phyloP scores from a whole-genome alignment of 2,329 filamentous ascomycete genomes.

The Hymenoscyphus fructigenus region DNA sequence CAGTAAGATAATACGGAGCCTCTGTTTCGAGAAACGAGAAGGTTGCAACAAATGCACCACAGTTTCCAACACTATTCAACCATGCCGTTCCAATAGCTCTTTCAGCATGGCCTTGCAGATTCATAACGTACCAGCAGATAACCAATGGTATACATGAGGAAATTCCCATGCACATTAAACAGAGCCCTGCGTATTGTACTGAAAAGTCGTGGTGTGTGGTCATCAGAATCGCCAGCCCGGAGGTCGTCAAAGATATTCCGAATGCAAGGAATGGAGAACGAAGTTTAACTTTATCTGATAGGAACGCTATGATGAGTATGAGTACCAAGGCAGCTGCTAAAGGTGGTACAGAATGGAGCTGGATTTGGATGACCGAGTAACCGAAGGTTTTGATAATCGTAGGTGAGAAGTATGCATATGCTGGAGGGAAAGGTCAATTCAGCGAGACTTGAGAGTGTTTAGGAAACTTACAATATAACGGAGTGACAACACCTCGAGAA shows the following conservation, averaged over 20 bases:
- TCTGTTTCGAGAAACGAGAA: conserved; percentile 66
- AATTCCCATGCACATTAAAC: conserved; percentile 74
- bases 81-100: conserved; percentile 81
- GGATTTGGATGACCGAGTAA: conserved; percentile 57
- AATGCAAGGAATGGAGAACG: conserved; percentile 72
- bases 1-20: conserved; percentile 63
- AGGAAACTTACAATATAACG: neutral
- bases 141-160: conserved; percentile 83
- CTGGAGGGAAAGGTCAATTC: conserved; percentile 65
- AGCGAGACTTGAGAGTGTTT: neutral
- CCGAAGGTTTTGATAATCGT: conserved; percentile 68
- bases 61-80: conserved; percentile 75
- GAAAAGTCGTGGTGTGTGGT: conserved; percentile 48
- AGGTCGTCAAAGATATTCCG: conserved; percentile 63
- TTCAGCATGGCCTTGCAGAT: conserved; percentile 86
- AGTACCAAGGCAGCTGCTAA: conserved; percentile 54
- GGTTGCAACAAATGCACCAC: conserved; percentile 73
- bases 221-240: conserved; percentile 70
- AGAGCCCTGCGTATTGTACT: conserved; percentile 75
- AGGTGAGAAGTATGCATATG: conserved; percentile 65
- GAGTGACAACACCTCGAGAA: neutral
- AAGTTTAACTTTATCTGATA: conserved; percentile 69
- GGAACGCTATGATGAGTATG: conserved; percentile 66
- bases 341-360: conserved; percentile 69
- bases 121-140: conserved; percentile 83